Base-by-base conservation (phyloP, 2,329 filamentous ascomycete genomes). In the Aaosphaeria arxii region DNA sequence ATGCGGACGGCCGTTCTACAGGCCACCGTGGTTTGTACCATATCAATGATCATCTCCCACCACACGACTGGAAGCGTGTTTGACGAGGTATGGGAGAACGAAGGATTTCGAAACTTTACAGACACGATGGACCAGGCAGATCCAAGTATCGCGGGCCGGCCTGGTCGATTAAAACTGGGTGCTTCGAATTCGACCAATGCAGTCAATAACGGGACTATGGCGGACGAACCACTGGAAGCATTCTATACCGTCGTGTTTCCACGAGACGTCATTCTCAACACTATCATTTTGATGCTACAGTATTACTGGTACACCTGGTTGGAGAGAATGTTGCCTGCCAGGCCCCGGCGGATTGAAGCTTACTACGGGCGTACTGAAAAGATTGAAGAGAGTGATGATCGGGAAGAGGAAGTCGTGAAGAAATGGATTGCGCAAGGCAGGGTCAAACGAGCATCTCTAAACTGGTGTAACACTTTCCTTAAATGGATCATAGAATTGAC, bases 321-420 rank as follows among this genome's bases (percentile, higher is more conserved):
- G 4, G 54, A 55, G 39, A 51, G 13, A 13, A 31, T 53, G 1
- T 39, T 57, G 13, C 54, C 54, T 6, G 54, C 52, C 28, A 48
- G 54, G 30, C 28, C 47, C 5, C 42, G 48, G 36, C 30, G 35
- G 5, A 45, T 24, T 28, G 38, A 49, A 4, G 38, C 42, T 7
- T 28, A 30, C 1, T 39, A 35, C 5, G 24, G 46, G n/a, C 39
- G n/a, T 5, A 42, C 50, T 17, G 49, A 46, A 35, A 43, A 48
- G 9, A 9, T 45, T 1, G 53, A 52, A 28, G 46, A 50, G 13
- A 45, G 30, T 36, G 53, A 57, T 36, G 47, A 49, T 42, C 46
- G 54, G 9, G 52, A 57, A 31, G 54, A 57, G 48, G 53, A 52
- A 28, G 45, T 57, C 2, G 54, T 57, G 5, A 49, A 56, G 46